Conservation (phyloP, 352 stramenopile genomes). For the Phytopythium ostracodes region DNA sequence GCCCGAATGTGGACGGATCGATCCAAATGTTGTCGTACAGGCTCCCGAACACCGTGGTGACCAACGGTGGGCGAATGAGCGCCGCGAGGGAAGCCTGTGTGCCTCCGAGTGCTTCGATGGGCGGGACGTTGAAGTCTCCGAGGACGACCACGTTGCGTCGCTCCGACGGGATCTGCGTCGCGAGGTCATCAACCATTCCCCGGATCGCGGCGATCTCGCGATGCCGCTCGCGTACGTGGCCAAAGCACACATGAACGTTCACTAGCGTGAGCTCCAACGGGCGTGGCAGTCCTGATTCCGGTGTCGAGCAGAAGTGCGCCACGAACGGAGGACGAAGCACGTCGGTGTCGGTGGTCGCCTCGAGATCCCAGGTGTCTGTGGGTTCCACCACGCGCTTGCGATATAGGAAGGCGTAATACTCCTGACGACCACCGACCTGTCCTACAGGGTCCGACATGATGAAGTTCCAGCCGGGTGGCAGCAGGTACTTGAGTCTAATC, state of each 20-base stretch:
- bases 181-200: constrained; percentile 20
- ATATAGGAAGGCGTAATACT: constrained; percentile 61
- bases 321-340: constrained; percentile 43
- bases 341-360: constrained; percentile 8
- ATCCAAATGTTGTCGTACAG: constrained; percentile 76
- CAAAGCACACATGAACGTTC: constrained; percentile 53
- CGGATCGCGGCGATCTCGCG: constrained; percentile 36
- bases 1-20: constrained; percentile 14
- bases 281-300: constrained; percentile 8
- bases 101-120: constrained; percentile 32
- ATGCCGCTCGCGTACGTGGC: constrained; percentile 18
- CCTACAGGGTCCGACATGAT: constrained; percentile 42
- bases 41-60: constrained; percentile 51
- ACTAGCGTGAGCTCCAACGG: constrained; percentile 36
- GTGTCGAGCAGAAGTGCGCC: constrained; percentile 27
- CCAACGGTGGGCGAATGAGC: constrained; percentile 43
- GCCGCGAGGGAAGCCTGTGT: constrained; percentile 21
- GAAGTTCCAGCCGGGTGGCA: constrained; percentile 51
- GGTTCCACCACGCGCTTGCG: constrained; percentile 23
- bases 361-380: constrained; percentile 22
- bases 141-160: constrained; percentile 40
- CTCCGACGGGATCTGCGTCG: constrained; percentile 3
- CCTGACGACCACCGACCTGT: constrained; percentile 14
- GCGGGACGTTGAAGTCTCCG: constrained; percentile 66
- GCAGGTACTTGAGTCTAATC: constrained; percentile 45